Evolutionary conservation across 805 yeast genomes (phyloP), one percentile per base, ranked within the genome.

Genomic region (Kazachstania kunashirensis): DNA sequence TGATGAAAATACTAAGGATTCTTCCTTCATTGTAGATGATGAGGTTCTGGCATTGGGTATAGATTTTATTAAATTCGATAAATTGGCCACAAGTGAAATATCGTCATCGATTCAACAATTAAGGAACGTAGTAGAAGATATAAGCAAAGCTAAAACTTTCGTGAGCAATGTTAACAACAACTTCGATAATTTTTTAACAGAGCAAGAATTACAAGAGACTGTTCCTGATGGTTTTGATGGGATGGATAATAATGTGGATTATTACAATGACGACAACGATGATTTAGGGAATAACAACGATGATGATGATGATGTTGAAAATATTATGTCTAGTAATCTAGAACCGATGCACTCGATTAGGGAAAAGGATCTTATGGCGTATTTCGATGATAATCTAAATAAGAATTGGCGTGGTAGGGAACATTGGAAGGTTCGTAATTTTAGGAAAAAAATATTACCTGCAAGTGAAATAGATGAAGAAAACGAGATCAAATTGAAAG

Each of bases 401-500:
- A 56, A 57, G 31, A 81, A 76, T 53, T 88, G 96, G 96, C 73
- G 94, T 20, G 96, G 96, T 7, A 82, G 89, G 11, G 89, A 84
- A 45, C 94, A 84, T 59, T 89, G 96, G 96, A 82, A 81, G 58
- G 80, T 89, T 9, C 64, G 71, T 29, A 71, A 75, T 11, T 57
- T 79, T 33, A 79, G 75, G 48, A 67, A 67, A 45, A 44, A 18
- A 27, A 16, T 34, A 16, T 6, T 34, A 12, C 30, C 34, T 10
- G 31, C 17, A 18, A 6, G 13, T 17, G 24, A 19, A 28, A 9
- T 13, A 29, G 21, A 8, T 19, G 24, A 16, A 3, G 27, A 14
- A n/a, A 26, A 29, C 10, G 9, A 14, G 19, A 28, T 7, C 31
- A 10, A 16, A 16, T 4, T 9, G 31, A 1, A 16, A 14, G 7